Evolutionary conservation across 2,329 filamentous ascomycete genomes (phyloP).

Genomic region (Tetracladium maxilliforme): DNA sequence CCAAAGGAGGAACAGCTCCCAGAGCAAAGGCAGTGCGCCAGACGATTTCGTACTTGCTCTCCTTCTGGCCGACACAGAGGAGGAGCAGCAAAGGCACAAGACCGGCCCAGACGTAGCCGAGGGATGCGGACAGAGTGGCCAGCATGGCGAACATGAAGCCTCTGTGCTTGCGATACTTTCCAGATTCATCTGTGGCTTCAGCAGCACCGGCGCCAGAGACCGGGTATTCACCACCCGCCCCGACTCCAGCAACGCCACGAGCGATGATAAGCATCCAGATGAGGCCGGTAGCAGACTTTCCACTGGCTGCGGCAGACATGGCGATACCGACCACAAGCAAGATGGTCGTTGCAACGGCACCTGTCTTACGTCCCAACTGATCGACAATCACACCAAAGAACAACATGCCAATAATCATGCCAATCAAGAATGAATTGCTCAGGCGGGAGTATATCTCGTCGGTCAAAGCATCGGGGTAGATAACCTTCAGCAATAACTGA

Average conservation of each 20-base stretch:
- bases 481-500: constrained; percentile 20
- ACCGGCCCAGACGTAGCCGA: constrained; percentile 34
- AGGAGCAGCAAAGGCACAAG: constrained; percentile 34
- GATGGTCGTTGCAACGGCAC: constrained; percentile 27
- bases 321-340: constrained; percentile 24
- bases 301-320: constrained; percentile 19
- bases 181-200: constrained; percentile 36
- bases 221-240: constrained; percentile 32
- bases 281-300: constrained; percentile 14
- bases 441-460: constrained; percentile 30
- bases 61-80: constrained; percentile 27
- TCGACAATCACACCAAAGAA: constrained; percentile 34
- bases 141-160: constrained; percentile 43
- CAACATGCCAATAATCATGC: constrained; percentile 40
- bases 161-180: constrained; percentile 24
- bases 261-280: constrained; percentile 27
- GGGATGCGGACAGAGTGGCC: constrained; percentile 29
- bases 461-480: constrained; percentile 27
- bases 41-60: constrained; percentile 24
- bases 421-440: constrained; percentile 38
- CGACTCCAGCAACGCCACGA: constrained; percentile 26
- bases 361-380: constrained; percentile 30
- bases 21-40: constrained; percentile 35
- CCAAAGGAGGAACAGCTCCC: constrained; percentile 30
- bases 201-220: constrained; percentile 31